Evolutionary conservation across 2,329 filamentous ascomycete species (phyloP).

Genomic region (Colletotrichum higginsianum): DNA sequence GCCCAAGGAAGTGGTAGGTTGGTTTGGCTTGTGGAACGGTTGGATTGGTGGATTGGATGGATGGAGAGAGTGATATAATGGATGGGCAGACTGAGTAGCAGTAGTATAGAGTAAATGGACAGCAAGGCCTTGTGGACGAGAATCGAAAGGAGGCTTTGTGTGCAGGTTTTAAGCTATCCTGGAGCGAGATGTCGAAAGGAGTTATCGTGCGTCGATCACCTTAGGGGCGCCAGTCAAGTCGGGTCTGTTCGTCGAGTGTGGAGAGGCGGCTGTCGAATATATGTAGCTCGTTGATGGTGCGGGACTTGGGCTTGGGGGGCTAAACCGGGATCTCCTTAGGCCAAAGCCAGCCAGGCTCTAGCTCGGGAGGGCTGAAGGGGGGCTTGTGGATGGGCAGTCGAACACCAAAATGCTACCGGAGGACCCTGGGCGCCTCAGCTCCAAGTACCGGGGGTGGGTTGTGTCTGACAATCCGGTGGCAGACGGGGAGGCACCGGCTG

Average conservation of each 20-base stretch:
- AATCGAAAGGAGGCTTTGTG: slow-evolving; percentile 41
- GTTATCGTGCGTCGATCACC: slow-evolving; percentile 42
- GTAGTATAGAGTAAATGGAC: slow-evolving; percentile 9
- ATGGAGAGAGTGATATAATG: neutral
- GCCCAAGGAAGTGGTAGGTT: slow-evolving; percentile 5
- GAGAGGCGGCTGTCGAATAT: slow-evolving; percentile 43
- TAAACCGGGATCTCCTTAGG: slow-evolving; percentile 51
- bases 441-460: slow-evolving; percentile 38
- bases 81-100: slow-evolving; percentile 4
- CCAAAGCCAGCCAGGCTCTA: slow-evolving; percentile 50
- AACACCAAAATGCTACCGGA: slow-evolving; percentile 34
- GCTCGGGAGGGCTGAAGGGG: slow-evolving; percentile 57
- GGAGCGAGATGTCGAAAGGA: slow-evolving; percentile 40
- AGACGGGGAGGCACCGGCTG: slow-evolving; percentile 24
- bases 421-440: slow-evolving; percentile 41
- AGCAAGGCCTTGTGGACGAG: slow-evolving; percentile 18
- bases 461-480: slow-evolving; percentile 31
- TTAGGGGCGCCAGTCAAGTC: slow-evolving; percentile 37
- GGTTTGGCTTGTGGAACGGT: neutral
- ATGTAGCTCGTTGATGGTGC: slow-evolving; percentile 43
- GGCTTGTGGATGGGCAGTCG: slow-evolving; percentile 41
- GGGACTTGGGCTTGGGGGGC: slow-evolving; percentile 42
- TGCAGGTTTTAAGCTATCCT: slow-evolving; percentile 38
- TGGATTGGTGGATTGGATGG: neutral
- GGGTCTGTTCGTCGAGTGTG: slow-evolving; percentile 31